Conservation (phyloP, 805 yeast species). For the Metschnikowia continentalis region DNA sequence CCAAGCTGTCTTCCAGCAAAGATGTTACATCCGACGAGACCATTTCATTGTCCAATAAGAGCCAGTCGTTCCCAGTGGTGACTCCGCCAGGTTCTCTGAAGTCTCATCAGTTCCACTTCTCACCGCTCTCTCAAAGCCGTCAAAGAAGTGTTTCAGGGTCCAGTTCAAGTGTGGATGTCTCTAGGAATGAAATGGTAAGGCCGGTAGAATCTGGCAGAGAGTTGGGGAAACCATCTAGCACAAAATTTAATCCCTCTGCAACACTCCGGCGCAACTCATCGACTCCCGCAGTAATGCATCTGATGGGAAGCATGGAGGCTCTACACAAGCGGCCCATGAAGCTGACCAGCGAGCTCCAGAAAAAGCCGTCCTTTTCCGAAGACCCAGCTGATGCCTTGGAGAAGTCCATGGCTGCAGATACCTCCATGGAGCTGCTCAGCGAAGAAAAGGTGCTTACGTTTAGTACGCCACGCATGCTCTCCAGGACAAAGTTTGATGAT, state of each 20-base stretch:
- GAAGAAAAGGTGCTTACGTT: neutral
- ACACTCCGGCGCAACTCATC: slow-evolving; percentile 6
- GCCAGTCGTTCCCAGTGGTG: neutral
- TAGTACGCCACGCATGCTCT: neutral
- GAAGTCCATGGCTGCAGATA: neutral
- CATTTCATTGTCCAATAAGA: neutral
- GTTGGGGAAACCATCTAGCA: neutral
- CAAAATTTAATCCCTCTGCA: slow-evolving; percentile 1
- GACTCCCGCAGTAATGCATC: slow-evolving; percentile 4
- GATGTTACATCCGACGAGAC: neutral
- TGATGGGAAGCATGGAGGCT: neutral
- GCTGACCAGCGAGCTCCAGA: neutral
- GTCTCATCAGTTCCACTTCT: slow-evolving; percentile 7
- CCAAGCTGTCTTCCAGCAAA: neutral
- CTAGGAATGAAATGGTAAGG: neutral
- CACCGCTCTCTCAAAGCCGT: slow-evolving; percentile 11
- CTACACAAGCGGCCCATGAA: neutral
- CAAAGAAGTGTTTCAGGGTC: slow-evolving; percentile 10
- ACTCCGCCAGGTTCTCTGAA: slow-evolving; percentile 10
- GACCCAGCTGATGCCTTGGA: neutral
- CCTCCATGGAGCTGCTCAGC: slow-evolving; percentile 3
- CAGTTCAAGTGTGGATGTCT: neutral
- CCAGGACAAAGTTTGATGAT: neutral
- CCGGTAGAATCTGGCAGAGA: no score
- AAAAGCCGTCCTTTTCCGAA: neutral